These are phyloP conservation scores for Aristolochia fimbriata DNA, from an alignment of 164 flowering plant species.

Conservation along the genomic window DNA sequence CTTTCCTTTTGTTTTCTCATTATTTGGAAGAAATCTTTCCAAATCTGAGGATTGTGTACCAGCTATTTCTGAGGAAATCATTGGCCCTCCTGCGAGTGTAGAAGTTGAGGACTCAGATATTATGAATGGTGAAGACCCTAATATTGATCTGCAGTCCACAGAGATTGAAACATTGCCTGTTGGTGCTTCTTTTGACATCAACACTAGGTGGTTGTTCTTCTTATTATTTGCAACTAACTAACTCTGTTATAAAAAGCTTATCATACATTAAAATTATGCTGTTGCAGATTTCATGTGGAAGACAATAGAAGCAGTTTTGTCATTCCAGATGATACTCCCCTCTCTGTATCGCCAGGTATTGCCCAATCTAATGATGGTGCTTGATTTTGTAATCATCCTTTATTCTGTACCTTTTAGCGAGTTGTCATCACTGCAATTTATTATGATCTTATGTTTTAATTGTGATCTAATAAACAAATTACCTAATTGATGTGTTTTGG, in stretches of 20 bases:
- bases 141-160: constrained; percentile 17
- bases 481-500: too few relatives aligned
- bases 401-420: too few relatives aligned
- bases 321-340: constrained; percentile 7
- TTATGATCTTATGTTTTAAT: too few relatives aligned
- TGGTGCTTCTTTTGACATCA: constrained; percentile 15
- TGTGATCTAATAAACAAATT: too few relatives aligned
- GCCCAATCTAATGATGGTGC: constrained; percentile 34
- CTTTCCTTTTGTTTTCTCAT: constrained; percentile 59
- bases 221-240: background rate
- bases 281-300: constrained; percentile 10
- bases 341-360: constrained; percentile 10
- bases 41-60: constrained; percentile 15
- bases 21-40: constrained; percentile 27
- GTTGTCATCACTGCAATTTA: too few relatives aligned
- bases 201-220: constrained; percentile 26
- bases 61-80: constrained; percentile 11
- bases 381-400: background rate
- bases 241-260: background rate
- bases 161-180: constrained; percentile 14
- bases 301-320: constrained; percentile 15
- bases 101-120: constrained; percentile 13
- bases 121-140: constrained; percentile 14
- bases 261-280: background rate
- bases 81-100: constrained; percentile 10